Evolutionary conservation across 192 early-diverging fungal genomes (phyloP).

Genomic region (Oehlia diaphana): DNA sequence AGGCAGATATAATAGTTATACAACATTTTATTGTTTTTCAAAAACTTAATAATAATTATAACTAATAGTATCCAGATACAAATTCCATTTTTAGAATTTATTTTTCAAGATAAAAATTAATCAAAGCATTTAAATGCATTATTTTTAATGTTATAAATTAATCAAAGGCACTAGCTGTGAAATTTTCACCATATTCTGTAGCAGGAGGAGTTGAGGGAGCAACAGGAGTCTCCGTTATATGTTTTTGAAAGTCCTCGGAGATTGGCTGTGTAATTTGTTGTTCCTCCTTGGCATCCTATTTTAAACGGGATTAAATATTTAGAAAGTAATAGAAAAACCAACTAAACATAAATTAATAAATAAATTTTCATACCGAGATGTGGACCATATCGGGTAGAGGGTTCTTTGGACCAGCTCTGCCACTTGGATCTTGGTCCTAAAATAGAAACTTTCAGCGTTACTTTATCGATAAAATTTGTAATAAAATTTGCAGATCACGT

Average conservation of each 20-base stretch:
- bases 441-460: not conserved
- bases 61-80: too few relatives aligned
- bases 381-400: constrained; percentile 95
- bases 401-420: constrained; percentile 91
- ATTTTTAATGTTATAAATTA: too few relatives aligned
- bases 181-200: too few relatives aligned
- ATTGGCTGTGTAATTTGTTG: constrained; percentile 63
- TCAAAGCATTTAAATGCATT: too few relatives aligned
- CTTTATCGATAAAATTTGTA: not conserved
- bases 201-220: not conserved
- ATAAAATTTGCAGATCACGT: not conserved
- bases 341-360: not conserved
- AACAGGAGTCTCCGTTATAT: not conserved
- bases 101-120: too few relatives aligned
- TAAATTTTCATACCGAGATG: constrained; percentile 64
- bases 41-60: too few relatives aligned
- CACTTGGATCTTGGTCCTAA: constrained; percentile 83
- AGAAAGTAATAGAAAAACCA: not conserved
- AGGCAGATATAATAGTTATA: too few relatives aligned
- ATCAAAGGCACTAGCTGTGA: too few relatives aligned
- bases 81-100: too few relatives aligned
- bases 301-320: constrained; percentile 4
- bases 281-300: constrained; percentile 83
- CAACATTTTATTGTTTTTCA: too few relatives aligned
- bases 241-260: constrained; percentile 49